Conservation (phyloP, 2,329 filamentous ascomycete species). For the Xylaria multiplex region DNA sequence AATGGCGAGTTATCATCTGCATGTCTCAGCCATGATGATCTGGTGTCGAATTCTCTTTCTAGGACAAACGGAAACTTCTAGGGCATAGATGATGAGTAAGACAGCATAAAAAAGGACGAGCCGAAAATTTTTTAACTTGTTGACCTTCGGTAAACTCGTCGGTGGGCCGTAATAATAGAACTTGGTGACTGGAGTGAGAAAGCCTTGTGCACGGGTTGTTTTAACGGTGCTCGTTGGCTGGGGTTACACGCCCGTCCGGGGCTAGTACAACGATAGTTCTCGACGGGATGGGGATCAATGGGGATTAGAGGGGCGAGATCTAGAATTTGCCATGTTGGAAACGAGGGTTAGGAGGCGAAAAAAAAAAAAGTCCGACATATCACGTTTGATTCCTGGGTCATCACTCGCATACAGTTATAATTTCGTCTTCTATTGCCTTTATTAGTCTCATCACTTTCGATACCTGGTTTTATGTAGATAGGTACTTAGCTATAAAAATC, state of each 20-base stretch:
- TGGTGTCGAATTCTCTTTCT: conserved; percentile 22
- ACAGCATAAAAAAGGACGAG: conserved; percentile 23
- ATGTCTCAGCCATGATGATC: conserved; percentile 34
- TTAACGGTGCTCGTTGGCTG: conserved; percentile 33
- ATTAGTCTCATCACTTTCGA: background rate
- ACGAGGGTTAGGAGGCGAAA: conserved; percentile 8
- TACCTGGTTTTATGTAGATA: background rate
- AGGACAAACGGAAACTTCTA: conserved; percentile 37
- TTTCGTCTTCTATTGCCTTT: background rate
- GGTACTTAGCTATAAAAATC: background rate
- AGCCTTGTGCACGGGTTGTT: conserved; percentile 31
- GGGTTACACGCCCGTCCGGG: conserved; percentile 21
- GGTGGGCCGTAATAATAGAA: conserved; percentile 26
- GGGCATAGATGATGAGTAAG: conserved; percentile 31
- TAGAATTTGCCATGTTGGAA: conserved; percentile 11
- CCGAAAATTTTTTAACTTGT: conserved; percentile 39
- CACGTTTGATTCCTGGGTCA: conserved; percentile 1
- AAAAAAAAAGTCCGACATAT: conserved; percentile 6
- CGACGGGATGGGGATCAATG: conserved; percentile 6
- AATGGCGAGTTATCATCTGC: conserved; percentile 41
- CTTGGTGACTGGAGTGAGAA: conserved; percentile 22
- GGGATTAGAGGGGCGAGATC: conserved; percentile 9
- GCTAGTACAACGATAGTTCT: conserved; percentile 25
- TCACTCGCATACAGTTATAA: background rate
- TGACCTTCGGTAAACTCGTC: conserved; percentile 24